phyloP scores from a whole-genome alignment of 2,329 filamentous ascomycete species.

The Penicillium sp. region DNA sequence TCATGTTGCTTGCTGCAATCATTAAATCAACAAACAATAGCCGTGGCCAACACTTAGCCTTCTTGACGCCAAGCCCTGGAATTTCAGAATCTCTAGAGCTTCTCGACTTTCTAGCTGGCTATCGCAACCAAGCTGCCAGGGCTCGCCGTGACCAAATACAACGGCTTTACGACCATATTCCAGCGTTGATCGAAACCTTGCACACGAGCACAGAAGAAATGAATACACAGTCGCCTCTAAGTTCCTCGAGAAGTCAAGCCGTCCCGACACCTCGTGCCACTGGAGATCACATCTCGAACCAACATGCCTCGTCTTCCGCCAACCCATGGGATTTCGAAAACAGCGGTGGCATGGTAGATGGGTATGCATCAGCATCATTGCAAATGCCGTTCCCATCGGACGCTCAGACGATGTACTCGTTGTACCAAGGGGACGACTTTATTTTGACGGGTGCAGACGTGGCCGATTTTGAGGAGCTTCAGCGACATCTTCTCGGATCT shows the following conservation, averaged over 20 bases:
- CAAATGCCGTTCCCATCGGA: slow-evolving; percentile 2
- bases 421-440: not conserved
- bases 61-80: slow-evolving; percentile 3
- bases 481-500: not conserved
- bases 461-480: not conserved
- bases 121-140: slow-evolving; percentile 5
- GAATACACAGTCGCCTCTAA: not conserved
- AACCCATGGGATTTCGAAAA: not conserved
- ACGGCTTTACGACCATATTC: not conserved
- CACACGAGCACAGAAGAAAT: not conserved
- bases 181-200: not conserved
- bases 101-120: slow-evolving; percentile 1
- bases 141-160: slow-evolving; percentile 6
- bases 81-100: slow-evolving; percentile 3
- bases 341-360: not conserved
- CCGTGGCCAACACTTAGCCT: not conserved
- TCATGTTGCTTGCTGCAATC: slow-evolving; percentile 7
- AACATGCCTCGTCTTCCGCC: not conserved
- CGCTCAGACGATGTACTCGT: slow-evolving; percentile 5
- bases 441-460: not conserved
- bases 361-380: not conserved
- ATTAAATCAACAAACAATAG: slow-evolving; percentile 2
- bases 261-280: not conserved
- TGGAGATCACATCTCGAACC: not conserved
- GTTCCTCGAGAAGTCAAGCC: not conserved